Percentiles rank a stretch among this genome's conserved stretches.
These are phyloP conservation scores for Hibiscus syriacus DNA, from an alignment of 345 rosid species.

Conservation along the genomic window DNA sequence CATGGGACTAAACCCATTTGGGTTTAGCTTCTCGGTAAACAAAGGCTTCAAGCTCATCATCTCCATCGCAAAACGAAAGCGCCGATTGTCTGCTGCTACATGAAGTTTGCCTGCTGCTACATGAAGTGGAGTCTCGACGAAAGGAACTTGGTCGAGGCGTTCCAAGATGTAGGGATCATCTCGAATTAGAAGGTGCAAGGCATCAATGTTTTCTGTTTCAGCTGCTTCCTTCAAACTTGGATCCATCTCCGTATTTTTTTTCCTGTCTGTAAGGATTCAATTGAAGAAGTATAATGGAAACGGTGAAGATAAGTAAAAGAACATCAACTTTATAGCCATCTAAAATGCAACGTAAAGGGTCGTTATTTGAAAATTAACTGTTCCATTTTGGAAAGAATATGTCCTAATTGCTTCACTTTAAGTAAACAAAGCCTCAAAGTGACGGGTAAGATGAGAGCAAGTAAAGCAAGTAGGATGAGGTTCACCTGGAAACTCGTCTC, in stretches of 20 bases:
- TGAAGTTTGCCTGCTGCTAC: constrained; percentile 18
- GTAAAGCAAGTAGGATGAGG: too few species aligned
- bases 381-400: too few species aligned
- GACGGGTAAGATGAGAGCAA: too few species aligned
- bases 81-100: constrained; percentile 3
- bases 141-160: constrained; percentile 10
- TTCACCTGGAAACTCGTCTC: too few species aligned
- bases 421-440: too few species aligned
- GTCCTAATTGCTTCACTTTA: too few species aligned
- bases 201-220: constrained; percentile 4
- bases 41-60: constrained; percentile 18
- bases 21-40: constrained; percentile 17
- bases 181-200: constrained; percentile 3
- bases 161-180: constrained; percentile 6
- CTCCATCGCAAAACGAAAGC: constrained; percentile 1
- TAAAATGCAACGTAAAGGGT: too few species aligned
- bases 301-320: too few species aligned
- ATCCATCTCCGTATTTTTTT: background rate
- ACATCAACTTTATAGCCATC: too few species aligned
- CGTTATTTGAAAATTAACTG: too few species aligned
- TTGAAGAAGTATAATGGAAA: too few species aligned
- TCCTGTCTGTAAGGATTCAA: background rate
- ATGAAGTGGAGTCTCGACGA: constrained; percentile 22
- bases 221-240: background rate
- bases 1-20: constrained; percentile 13